Evolutionary conservation across 2,329 filamentous ascomycete species (phyloP), one percentile per base, ranked within the genome.

Genomic region (Xylariaceae sp.): DNA sequence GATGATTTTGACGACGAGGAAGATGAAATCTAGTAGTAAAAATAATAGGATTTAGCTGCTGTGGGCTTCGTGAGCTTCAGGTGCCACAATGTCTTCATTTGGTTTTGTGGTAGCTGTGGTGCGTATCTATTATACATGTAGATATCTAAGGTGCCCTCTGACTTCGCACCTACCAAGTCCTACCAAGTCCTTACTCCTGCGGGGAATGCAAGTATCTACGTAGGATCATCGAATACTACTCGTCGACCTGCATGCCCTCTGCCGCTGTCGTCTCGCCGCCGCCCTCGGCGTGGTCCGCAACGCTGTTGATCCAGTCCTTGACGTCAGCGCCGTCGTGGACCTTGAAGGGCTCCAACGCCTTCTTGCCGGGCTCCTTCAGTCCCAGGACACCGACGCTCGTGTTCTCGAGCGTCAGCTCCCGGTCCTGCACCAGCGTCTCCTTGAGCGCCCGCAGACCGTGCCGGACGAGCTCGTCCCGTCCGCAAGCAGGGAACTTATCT

Each of bases 341-440:
- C 80, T 90, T 91, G 79, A 98, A 98, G 62, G 85, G 84, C 81
- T 98, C 90, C 29, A 89, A 76, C 52, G 71, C 77, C 74, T 82
- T 83, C 72, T 79, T 80, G 51, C 78, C 78, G 6, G 77, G 76
- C 58, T 77, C 75, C 61, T 74, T 77, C 47, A 83, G 78, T 9
- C 93, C 93, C 20, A 93, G 90, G 59, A 97, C 81, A 40, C 90
- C 93, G 51, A 99, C 85, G 66, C 91, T 96, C 52, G 93, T 96
- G 79, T 99, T 99, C 74, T 98, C 95, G 41, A 97, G 86, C 52
- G 93, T 98, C 74, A 99, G 79, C 82, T 98, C 93, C 81, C 96
- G 96, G 77, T 99, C 95, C 83, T 98, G 93, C 55, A 90, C 89
- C 73, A 99, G 79, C 67, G 90, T 96, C 81, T 99, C 95, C 82